Evolutionary conservation across 2,329 filamentous ascomycete species (phyloP), one percentile per base, ranked within the genome.

Genomic region (Rachicladosporium sp.): DNA sequence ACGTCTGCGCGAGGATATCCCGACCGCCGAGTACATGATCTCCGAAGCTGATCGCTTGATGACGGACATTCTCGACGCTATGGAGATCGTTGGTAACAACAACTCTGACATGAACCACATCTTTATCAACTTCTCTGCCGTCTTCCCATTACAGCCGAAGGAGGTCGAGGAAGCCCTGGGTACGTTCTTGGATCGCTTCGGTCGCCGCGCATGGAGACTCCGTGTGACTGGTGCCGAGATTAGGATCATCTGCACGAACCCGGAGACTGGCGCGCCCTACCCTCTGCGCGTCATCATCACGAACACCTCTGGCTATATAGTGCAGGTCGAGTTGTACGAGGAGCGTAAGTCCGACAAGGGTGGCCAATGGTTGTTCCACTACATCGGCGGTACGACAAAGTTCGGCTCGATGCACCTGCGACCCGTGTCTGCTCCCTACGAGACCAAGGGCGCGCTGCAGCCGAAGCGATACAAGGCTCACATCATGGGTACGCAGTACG

Each of bases 401-500:
- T 84, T 94, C 56, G 91, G 91, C 36, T 79, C 87, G 36, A 91
- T 96, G 80, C 91, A 98, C 60, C 68, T 98, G 63, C 76, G 93
- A 57, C 78, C 88, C 4, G 88, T 96, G 49, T 83, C 79, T 33
- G 88, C 87, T 3, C 87, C 91, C 13, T 98, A 98, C 65, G 82
- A 89, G 30, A 95, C 89, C 58, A 98, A 98, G 78, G 93, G 95
- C 65, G 93, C 88, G 72, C 75, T 98, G 45, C 91, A 98, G 68
- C 91, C 91, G 46, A 96, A 96, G 79, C 80, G 91, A 54, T 96
- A 98, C 79, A 95, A 94, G 80, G 91, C 91, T 51, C 91, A 98
- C 62, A 71, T 96, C 46, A 95, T 98, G 88, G 91, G 91, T 48
- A 98, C 91, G 21, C 91, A 98, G 66, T 98, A 95, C 61, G 91